These are phyloP conservation scores for Senna siamea DNA, from an alignment of 306 rosid species.

Conservation along the genomic window DNA sequence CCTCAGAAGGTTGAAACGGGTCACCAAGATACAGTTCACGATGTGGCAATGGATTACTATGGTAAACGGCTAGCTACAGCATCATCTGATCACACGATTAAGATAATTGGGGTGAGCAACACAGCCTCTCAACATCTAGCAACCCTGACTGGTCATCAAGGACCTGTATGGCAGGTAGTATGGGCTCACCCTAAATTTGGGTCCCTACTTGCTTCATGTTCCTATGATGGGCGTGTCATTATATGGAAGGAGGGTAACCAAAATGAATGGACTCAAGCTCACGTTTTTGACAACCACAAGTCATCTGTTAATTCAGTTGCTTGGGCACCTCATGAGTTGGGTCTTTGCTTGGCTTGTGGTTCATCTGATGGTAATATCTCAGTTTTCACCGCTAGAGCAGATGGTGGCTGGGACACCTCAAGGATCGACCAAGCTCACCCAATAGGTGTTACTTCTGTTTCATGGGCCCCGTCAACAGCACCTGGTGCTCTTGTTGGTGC, in stretches of 20 bases:
- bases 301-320: slow-evolving; percentile 80
- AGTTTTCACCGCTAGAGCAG: slow-evolving; percentile 70
- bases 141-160: slow-evolving; percentile 77
- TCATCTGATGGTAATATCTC: slow-evolving; percentile 90
- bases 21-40: slow-evolving; percentile 76
- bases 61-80: slow-evolving; percentile 88
- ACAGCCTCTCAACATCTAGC: slow-evolving; percentile 76
- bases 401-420: slow-evolving; percentile 81
- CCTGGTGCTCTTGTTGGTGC: slow-evolving; percentile 82
- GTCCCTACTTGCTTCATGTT: slow-evolving; percentile 75
- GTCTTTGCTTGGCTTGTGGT: slow-evolving; percentile 84
- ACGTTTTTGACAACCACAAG: slow-evolving; percentile 72
- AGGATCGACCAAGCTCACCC: slow-evolving; percentile 85
- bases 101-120: slow-evolving; percentile 83
- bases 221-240: slow-evolving; percentile 74
- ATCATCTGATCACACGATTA: slow-evolving; percentile 81
- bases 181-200: slow-evolving; percentile 94
- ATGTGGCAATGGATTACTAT: slow-evolving; percentile 84
- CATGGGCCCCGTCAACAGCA: slow-evolving; percentile 89
- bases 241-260: slow-evolving; percentile 89
- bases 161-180: slow-evolving; percentile 81
- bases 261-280: slow-evolving; percentile 78
- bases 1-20: slow-evolving; percentile 80
- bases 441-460: slow-evolving; percentile 85
- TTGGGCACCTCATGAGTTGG: slow-evolving; percentile 96